phyloP scores from a whole-genome alignment of 352 stramenopile genomes.

The Blastocystis hominis region DNA sequence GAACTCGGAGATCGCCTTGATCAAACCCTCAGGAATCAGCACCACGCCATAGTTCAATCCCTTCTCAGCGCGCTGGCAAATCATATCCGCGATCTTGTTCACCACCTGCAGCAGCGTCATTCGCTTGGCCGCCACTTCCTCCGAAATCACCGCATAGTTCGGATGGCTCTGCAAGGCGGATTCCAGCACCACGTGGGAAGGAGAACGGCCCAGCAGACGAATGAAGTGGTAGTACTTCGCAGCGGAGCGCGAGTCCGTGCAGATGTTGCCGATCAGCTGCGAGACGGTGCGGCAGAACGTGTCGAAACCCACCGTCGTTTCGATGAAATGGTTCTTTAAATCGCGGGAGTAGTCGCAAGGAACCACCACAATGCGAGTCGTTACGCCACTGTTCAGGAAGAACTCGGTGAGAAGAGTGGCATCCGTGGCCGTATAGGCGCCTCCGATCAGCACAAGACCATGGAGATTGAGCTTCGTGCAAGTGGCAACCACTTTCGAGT shows the following conservation, averaged over 20 bases:
- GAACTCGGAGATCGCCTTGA: slow-evolving; percentile 64
- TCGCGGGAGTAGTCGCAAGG: slow-evolving; percentile 63
- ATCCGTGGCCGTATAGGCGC: slow-evolving; percentile 63
- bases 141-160: slow-evolving; percentile 64
- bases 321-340: slow-evolving; percentile 66
- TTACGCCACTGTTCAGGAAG: slow-evolving; percentile 62
- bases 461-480: slow-evolving; percentile 61
- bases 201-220: slow-evolving; percentile 63
- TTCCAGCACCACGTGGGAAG: slow-evolving; percentile 65
- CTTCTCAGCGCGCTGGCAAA: slow-evolving; percentile 60
- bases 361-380: slow-evolving; percentile 62
- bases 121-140: slow-evolving; percentile 64
- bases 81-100: slow-evolving; percentile 63
- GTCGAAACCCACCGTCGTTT: slow-evolving; percentile 65
- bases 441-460: slow-evolving; percentile 64
- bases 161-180: slow-evolving; percentile 64
- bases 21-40: slow-evolving; percentile 63
- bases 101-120: slow-evolving; percentile 64
- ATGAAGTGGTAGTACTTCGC: slow-evolving; percentile 68
- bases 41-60: slow-evolving; percentile 63
- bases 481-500: not conserved
- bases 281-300: slow-evolving; percentile 62
- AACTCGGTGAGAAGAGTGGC: slow-evolving; percentile 64
- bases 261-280: slow-evolving; percentile 65
- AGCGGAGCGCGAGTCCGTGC: slow-evolving; percentile 63